Base-by-base conservation (phyloP, 2,329 filamentous ascomycete genomes). In the Diatrype stigma region DNA sequence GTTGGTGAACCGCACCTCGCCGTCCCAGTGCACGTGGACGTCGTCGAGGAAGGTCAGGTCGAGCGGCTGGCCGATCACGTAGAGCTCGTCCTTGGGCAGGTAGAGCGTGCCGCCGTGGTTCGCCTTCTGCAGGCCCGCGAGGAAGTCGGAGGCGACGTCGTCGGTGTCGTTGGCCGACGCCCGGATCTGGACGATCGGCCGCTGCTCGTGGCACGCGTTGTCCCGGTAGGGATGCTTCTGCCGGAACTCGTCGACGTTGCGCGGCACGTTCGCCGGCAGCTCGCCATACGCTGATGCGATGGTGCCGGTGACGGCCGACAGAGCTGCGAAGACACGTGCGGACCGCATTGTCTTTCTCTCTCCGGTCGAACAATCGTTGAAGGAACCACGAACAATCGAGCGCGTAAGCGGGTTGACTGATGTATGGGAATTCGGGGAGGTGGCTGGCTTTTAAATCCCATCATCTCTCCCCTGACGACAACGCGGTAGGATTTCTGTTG, bases 21-120 rank as follows among this genome's bases (percentile, higher is more conserved):
- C 82, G 51, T 84, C 80, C 37, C 84, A 70, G 48, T 76, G 77
- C 23, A 85, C 70, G 19, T 84, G 78, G 1, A 85, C 70, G 49
- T 84, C 71, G 47, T 82, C 68, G 49, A 84, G 65, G 53, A 82
- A 82, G 7, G 74, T 83, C 53, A 84, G 63, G 55, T 84, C 79
- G 12, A 84, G 67, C 51, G 78, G 80, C 65, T 77, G 80, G 50
- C 79, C 81, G 56, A 84, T 81, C 19, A 84, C 66, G 60, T 78
- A 84, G 1, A 72, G 79, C 61, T 80, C 67, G 3, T 73, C 74
- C 58, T 77, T 76, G 30, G 79, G 69, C 1, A 84, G 64, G 38
- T 80, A 70, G 3, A 85, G 66, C 3, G 79, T 76, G 16, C 82
- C 82, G 44, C 82, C 82, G 34, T 81, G 68, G 58, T 85, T 84